Percentiles rank a stretch among this genome's conserved stretches.
Evolutionary conservation across 768 basidiomycete species (phyloP).

Genomic region (Leccinum incarnatum): DNA sequence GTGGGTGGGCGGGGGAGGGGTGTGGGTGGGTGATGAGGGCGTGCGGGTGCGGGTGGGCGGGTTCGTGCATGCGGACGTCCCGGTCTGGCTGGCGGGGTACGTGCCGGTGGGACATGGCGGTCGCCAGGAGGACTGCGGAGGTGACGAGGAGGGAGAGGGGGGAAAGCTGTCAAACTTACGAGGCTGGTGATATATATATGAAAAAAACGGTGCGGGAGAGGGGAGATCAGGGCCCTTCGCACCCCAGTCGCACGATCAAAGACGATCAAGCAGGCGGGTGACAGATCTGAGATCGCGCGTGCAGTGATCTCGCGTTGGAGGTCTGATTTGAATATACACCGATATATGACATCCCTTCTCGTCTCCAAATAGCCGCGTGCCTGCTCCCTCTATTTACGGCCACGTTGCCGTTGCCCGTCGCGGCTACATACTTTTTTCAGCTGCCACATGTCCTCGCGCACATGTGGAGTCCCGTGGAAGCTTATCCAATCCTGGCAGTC

Average conservation of each 20-base stretch:
- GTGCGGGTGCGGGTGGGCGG: slow-evolving; percentile 42
- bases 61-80: slow-evolving; percentile 65
- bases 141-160: slow-evolving; percentile 45
- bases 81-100: slow-evolving; percentile 57
- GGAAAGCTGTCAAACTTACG: slow-evolving; percentile 42
- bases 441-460: slow-evolving; percentile 34
- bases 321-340: slow-evolving; percentile 38
- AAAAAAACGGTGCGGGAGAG: slow-evolving; percentile 36
- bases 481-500: slow-evolving; percentile 32
- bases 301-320: slow-evolving; percentile 40
- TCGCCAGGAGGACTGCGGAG: slow-evolving; percentile 28
- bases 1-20: slow-evolving; percentile 31
- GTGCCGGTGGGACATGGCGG: slow-evolving; percentile 59
- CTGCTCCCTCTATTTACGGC: slow-evolving; percentile 41
- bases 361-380: slow-evolving; percentile 57
- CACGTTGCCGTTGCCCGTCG: slow-evolving; percentile 47
- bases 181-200: slow-evolving; percentile 59
- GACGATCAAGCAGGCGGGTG: slow-evolving; percentile 49
- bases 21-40: slow-evolving; percentile 43
- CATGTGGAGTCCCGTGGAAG: slow-evolving; percentile 37
- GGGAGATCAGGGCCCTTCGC: slow-evolving; percentile 43
- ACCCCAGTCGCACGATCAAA: slow-evolving; percentile 59
- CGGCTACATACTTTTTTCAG: slow-evolving; percentile 34
- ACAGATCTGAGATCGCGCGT: slow-evolving; percentile 36
- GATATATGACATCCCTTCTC: slow-evolving; percentile 32